A percentile compares a stretch with the other conserved stretches of the same genome.
phyloP scores from a whole-genome alignment of 78 protist genomes.

The Dictyostelium intermedium region DNA sequence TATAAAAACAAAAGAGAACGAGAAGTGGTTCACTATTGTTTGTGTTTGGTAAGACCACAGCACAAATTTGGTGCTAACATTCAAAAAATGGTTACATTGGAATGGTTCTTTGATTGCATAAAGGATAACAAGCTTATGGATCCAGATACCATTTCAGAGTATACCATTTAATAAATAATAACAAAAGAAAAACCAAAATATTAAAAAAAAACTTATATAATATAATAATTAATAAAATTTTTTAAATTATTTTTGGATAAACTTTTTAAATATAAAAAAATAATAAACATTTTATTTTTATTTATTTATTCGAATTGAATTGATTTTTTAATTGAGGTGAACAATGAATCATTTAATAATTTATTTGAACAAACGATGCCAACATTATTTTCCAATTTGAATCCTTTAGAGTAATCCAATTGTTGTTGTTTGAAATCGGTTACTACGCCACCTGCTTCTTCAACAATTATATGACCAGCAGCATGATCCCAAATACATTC shows the following conservation, averaged over 20 bases:
- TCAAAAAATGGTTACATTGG: background rate
- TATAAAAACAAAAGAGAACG: background rate
- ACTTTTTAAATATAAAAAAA: background rate
- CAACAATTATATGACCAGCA: slow-evolving; percentile 62
- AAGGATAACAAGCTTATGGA: background rate
- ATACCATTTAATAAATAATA: background rate
- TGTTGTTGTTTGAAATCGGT: slow-evolving; percentile 41
- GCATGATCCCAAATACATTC: slow-evolving; percentile 85
- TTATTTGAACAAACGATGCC: slow-evolving; percentile 69
- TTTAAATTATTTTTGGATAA: background rate
- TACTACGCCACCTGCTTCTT: slow-evolving; percentile 82
- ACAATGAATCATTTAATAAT: background rate
- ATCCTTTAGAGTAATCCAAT: slow-evolving; percentile 47
- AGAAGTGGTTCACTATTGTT: background rate
- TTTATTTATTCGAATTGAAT: slow-evolving; percentile 11
- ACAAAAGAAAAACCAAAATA: background rate
- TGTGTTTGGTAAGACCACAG: background rate
- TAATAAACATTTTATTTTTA: background rate
- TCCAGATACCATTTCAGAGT: background rate
- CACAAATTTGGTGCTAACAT: background rate
- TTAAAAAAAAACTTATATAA: background rate
- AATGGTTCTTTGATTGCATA: background rate
- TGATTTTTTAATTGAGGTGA: slow-evolving; percentile 40
- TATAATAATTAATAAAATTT: background rate
- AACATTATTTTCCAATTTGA: slow-evolving; percentile 26